phyloP scores from a whole-genome alignment of 805 yeast genomes.

The Nakazawaea ishiwadae region DNA sequence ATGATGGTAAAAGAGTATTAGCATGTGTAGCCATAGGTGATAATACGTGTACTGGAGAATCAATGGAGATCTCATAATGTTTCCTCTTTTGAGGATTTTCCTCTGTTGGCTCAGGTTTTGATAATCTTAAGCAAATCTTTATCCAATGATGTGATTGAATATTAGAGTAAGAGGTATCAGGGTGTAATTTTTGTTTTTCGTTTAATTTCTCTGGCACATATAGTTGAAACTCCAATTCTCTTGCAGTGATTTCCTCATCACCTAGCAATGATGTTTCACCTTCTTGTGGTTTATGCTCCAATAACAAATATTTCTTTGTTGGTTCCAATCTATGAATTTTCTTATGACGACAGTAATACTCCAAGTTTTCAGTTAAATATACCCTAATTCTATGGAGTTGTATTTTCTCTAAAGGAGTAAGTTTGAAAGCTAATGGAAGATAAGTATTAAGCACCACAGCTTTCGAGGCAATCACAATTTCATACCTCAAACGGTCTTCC shows the following conservation, averaged over 20 bases:
- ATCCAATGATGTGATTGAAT: slow-evolving; percentile 96
- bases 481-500: slow-evolving; percentile 90
- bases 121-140: slow-evolving; percentile 78
- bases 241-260: slow-evolving; percentile 57
- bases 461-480: slow-evolving; percentile 86
- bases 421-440: slow-evolving; percentile 77
- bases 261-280: slow-evolving; percentile 45
- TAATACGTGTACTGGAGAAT: slow-evolving; percentile 85
- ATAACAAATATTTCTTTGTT: slow-evolving; percentile 66
- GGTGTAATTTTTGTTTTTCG: slow-evolving; percentile 59
- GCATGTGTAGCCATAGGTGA: slow-evolving; percentile 77
- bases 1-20: slow-evolving; percentile 72
- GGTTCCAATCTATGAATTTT: slow-evolving; percentile 94
- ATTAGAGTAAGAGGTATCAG: slow-evolving; percentile 76
- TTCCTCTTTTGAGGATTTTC: slow-evolving; percentile 54
- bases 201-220: slow-evolving; percentile 70
- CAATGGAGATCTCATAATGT: slow-evolving; percentile 92
- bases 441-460: slow-evolving; percentile 79
- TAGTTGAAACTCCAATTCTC: slow-evolving; percentile 84
- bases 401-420: slow-evolving; percentile 85
- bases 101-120: slow-evolving; percentile 53
- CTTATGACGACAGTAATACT: slow-evolving; percentile 81
- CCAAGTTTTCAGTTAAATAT: slow-evolving; percentile 83
- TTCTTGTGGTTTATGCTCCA: slow-evolving; percentile 70
- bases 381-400: slow-evolving; percentile 82